Evolutionary conservation across 768 basidiomycete genomes (phyloP), one percentile per base, ranked within the genome.

Genomic region (Lenzites betulinus): DNA sequence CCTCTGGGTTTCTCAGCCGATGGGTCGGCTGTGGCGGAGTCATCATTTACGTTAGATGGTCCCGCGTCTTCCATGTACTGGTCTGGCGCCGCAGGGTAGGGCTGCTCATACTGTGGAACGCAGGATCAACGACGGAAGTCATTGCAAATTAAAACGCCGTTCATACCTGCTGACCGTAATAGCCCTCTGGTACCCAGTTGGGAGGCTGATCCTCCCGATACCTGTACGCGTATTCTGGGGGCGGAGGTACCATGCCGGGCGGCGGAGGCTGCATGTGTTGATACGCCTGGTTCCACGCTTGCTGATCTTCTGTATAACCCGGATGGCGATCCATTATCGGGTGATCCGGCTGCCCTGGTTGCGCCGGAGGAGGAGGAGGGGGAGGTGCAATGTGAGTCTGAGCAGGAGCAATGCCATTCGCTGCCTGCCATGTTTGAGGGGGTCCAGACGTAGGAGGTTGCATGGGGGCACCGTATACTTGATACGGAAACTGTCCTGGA

Each of bases 341-440:
- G 6, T 77, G 77, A 23, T 63, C 62, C 11, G 57, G 58, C 38
- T 57, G 57, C 9, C 51, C 59, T 28, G 49, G 50, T 7, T 51
- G 55, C 18, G 57, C 53, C 15, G 59, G 59, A 1, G 64, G 64
- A 16, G 64, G 62, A 7, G 64, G 64, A 42, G 65, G 65, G 18
- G 60, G n/a, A n/a, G n/a, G n/a, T n/a, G n/a, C 64, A 5, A 84
- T 71, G 64, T 82, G 88, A 0, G 86, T 83, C 64, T 89, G 88
- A 54, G 86, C 81, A 7, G 88, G 87, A 0, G 84, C 81, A 41
- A 90, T 86, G 23, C 79, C 80, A 43, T 77, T 79, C 5, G 85
- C 73, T 7, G 80, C 78, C 66, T 88, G 87, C 88, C 89, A 89
- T 18, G 85, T 77, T 60, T 84, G 87, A 6, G 85, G 81, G 8